phyloP scores from a whole-genome alignment of 306 rosid genomes.

The Fragaria nilgerrensis region DNA sequence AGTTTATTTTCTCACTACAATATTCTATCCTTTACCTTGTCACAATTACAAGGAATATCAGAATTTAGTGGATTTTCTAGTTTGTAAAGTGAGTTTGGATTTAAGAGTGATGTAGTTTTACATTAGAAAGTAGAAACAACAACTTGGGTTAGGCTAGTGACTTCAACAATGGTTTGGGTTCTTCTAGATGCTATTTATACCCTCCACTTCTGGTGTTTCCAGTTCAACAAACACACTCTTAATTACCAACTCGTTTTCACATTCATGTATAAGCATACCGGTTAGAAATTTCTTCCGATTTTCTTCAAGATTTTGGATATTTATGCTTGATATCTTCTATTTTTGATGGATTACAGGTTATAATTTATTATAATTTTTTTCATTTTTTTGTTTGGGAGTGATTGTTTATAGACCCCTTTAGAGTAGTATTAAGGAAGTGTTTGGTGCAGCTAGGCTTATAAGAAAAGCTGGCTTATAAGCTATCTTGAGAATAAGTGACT shows the following conservation, averaged over 20 bases:
- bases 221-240: neutral
- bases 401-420: no score
- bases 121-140: neutral
- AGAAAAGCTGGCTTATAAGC: no score
- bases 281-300: no score
- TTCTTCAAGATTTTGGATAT: neutral
- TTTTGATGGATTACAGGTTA: no score
- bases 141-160: neutral
- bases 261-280: no score
- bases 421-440: no score
- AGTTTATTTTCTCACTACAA: neutral
- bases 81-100: no score
- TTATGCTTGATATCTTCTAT: neutral
- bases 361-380: no score
- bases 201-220: neutral
- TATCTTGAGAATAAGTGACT: no score
- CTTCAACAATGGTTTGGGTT: neutral
- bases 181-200: neutral
- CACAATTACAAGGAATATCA: neutral
- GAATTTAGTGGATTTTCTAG: neutral
- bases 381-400: no score
- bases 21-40: neutral
- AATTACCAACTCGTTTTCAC: neutral
- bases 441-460: no score
- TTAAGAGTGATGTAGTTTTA: no score